phyloP scores from a whole-genome alignment of 495 filamentous ascomycete genomes.

The Tuber brumale region DNA sequence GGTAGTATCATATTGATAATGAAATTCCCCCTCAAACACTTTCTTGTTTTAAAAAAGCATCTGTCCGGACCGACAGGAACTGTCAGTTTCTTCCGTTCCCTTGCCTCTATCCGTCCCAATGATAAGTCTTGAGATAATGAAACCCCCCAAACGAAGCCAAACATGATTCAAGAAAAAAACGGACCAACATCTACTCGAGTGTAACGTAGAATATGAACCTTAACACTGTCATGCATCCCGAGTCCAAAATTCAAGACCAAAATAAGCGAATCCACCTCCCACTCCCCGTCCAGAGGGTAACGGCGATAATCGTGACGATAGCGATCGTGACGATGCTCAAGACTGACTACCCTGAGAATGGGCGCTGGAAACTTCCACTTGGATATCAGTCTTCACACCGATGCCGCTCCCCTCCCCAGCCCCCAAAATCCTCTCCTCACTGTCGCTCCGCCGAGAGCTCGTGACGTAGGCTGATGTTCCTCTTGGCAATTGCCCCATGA shows the following conservation, averaged over 20 bases:
- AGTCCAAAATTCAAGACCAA: neutral
- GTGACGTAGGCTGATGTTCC: constrained; percentile 27
- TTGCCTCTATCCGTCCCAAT: neutral
- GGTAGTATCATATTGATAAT: neutral
- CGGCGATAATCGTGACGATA: neutral
- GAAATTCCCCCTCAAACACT: neutral
- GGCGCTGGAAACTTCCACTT: constrained; percentile 28
- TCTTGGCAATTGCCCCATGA: constrained; percentile 19
- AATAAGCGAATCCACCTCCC: neutral
- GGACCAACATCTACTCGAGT: neutral
- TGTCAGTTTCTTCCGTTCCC: neutral
- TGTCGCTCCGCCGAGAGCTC: constrained; percentile 4
- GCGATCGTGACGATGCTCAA: neutral
- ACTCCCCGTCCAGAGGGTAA: neutral
- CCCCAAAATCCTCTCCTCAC: constrained; percentile 24
- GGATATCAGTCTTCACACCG: constrained; percentile 35
- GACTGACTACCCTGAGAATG: constrained; percentile 13
- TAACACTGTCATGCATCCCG: neutral
- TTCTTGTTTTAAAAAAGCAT: neutral
- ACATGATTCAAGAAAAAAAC: neutral
- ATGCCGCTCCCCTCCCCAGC: constrained; percentile 16
- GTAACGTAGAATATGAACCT: neutral
- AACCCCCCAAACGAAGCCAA: neutral
- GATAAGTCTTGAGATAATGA: neutral
- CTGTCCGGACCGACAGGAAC: no score